These are phyloP conservation scores for Paramecium octaurelia DNA, from an alignment of 73 alveolate species.

Conservation along the genomic window DNA sequence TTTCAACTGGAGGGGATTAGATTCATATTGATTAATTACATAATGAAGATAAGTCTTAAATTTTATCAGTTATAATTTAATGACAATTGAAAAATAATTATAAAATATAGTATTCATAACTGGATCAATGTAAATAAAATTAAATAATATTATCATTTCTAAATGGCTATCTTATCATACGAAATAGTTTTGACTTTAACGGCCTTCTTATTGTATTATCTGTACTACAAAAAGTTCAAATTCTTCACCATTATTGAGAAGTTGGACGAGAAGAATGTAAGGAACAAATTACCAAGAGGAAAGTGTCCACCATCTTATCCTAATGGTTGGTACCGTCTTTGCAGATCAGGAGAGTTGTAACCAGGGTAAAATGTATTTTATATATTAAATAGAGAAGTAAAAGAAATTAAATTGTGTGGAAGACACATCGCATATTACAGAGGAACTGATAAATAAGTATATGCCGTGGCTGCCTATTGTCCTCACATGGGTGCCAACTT, in stretches of 20 bases:
- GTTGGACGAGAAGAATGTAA: neutral
- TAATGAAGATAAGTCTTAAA: neutral
- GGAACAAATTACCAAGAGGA: constrained; percentile 59
- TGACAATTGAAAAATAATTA: neutral
- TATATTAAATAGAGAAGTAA: neutral
- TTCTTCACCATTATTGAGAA: neutral
- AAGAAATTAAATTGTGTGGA: constrained; percentile 51
- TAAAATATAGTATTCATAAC: neutral
- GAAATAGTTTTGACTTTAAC: neutral
- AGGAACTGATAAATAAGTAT: constrained; percentile 65
- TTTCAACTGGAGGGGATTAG: neutral
- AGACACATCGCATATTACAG: constrained; percentile 64
- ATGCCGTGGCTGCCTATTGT: constrained; percentile 70
- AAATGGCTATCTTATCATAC: constrained; percentile 2
- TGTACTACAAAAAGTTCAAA: constrained; percentile 25
- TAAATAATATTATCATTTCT: neutral
- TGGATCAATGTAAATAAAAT: neutral
- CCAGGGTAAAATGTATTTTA: neutral
- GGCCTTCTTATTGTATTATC: neutral
- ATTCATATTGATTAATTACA: neutral
- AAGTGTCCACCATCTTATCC: constrained; percentile 67
- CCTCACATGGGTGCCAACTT: constrained; percentile 73
- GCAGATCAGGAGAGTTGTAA: constrained; percentile 54
- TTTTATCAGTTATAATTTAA: neutral
- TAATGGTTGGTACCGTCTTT: constrained; percentile 69